phyloP scores from a whole-genome alignment of 352 stramenopile genomes.

The Globisporangium cystogenes region DNA sequence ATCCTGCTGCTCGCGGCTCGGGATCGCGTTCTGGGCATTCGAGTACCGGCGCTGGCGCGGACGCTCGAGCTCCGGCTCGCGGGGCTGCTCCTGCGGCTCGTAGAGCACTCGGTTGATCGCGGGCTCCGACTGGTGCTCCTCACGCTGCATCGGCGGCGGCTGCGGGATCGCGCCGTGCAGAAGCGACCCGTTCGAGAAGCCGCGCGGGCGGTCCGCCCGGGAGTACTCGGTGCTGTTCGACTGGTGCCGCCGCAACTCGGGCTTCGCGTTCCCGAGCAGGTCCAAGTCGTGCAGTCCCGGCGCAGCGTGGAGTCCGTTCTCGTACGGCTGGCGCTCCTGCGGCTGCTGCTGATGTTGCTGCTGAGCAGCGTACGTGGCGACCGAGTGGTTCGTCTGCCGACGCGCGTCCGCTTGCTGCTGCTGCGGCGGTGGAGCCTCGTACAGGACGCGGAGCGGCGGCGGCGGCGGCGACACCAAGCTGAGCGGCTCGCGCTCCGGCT shows the following conservation, averaged over 20 bases:
- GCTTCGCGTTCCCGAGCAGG: constrained; percentile 18
- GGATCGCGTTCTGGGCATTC: constrained; percentile 2
- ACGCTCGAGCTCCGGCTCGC: constrained; percentile 5
- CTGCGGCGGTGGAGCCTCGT: constrained; percentile 9
- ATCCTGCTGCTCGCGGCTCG: neutral
- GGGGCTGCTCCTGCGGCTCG: neutral
- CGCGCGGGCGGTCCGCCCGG: constrained; percentile 1
- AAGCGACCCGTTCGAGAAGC: constrained; percentile 11
- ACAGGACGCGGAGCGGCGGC: constrained; percentile 19
- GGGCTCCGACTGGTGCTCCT: neutral
- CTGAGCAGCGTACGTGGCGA: neutral
- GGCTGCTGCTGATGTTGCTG: neutral
- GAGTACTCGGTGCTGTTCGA: constrained; percentile 2
- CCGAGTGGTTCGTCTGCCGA: neutral
- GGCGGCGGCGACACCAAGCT: constrained; percentile 17
- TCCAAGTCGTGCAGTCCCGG: constrained; percentile 19
- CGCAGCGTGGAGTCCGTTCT: neutral
- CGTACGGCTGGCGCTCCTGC: neutral
- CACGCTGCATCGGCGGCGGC: neutral
- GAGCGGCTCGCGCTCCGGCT: constrained; percentile 29
- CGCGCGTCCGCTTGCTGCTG: neutral
- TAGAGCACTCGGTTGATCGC: constrained; percentile 9
- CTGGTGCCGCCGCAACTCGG: constrained; percentile 12
- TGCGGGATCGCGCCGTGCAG: neutral
- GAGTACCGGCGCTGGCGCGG: constrained; percentile 10